Evolutionary conservation across 352 stramenopile species (phyloP).

Genomic region (Pythium angustatum): DNA sequence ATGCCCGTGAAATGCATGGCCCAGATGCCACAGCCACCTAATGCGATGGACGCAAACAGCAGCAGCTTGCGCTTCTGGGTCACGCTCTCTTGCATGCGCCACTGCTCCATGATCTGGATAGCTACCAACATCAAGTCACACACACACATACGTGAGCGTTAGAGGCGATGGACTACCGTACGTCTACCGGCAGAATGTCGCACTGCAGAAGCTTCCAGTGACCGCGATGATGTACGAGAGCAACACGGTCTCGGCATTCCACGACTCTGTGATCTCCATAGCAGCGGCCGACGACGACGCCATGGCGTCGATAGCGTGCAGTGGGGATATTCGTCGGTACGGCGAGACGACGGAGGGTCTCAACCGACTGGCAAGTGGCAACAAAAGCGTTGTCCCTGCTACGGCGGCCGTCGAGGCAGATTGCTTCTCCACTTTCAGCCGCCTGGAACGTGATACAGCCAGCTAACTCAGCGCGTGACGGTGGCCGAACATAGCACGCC

Average conservation of each 20-base stretch:
- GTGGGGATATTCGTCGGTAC: neutral
- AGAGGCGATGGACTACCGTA: neutral
- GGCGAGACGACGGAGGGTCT: neutral
- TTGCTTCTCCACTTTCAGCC: no score
- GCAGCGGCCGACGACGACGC: neutral
- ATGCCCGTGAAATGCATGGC: constrained; percentile 79
- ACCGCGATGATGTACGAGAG: constrained; percentile 66
- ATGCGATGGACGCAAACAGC: constrained; percentile 36
- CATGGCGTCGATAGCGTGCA: no score
- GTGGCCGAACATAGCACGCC: neutral
- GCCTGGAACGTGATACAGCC: no score
- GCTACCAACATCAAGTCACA: constrained; percentile 26
- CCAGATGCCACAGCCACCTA: constrained; percentile 73
- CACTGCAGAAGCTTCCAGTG: constrained; percentile 69
- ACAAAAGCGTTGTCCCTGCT: neutral
- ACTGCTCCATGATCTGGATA: constrained; percentile 77
- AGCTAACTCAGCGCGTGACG: no score
- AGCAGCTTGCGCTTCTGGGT: constrained; percentile 45
- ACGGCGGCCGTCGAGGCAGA: neutral
- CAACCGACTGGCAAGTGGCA: neutral
- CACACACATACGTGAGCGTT: neutral
- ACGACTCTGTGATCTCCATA: constrained; percentile 36
- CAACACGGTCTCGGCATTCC: constrained; percentile 44
- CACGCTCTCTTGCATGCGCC: constrained; percentile 41
- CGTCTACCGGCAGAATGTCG: neutral